Evolutionary conservation across 768 basidiomycete genomes (phyloP).

Genomic region (Termitomyces sp.): DNA sequence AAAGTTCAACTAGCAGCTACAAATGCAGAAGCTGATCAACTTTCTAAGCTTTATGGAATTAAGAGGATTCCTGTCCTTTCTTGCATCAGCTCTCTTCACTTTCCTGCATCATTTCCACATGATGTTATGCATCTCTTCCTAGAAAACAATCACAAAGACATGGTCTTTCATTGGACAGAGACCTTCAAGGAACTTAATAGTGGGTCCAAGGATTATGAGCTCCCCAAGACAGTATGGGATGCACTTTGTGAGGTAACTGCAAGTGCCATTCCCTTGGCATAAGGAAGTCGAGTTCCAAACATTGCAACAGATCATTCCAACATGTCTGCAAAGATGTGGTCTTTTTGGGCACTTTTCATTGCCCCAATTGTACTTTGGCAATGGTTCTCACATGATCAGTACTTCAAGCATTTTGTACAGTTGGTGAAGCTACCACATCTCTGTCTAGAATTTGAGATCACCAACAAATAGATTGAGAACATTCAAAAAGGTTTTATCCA

Average conservation of each 20-base stretch:
- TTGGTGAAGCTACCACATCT: constrained; percentile 29
- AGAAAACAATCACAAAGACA: constrained; percentile 38
- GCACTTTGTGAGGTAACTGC: constrained; percentile 31
- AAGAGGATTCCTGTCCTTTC: constrained; percentile 34
- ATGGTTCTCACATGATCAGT: constrained; percentile 27
- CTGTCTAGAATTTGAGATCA: constrained; percentile 33
- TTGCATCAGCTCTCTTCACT: constrained; percentile 29
- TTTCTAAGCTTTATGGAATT: constrained; percentile 29
- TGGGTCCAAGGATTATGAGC: constrained; percentile 24
- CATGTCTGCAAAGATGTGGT: constrained; percentile 23
- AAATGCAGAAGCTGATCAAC: constrained; percentile 16
- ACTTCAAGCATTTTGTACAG: constrained; percentile 37
- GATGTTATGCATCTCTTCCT: constrained; percentile 48
- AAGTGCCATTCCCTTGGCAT: constrained; percentile 26
- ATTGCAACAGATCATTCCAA: constrained; percentile 21
- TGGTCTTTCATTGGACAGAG: constrained; percentile 39
- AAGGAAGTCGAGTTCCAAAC: constrained; percentile 28
- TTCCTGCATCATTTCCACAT: constrained; percentile 38
- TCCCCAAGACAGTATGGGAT: constrained; percentile 30
- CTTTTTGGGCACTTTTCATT: constrained; percentile 26
- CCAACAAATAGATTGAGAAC: constrained; percentile 17
- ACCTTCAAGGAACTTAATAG: constrained; percentile 36
- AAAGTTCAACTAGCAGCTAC: constrained; percentile 19
- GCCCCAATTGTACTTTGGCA: constrained; percentile 18
- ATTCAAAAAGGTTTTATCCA: constrained; percentile 22